Conservation (phyloP, 441 rosid species). For the Pelargonium exstipulatum region DNA sequence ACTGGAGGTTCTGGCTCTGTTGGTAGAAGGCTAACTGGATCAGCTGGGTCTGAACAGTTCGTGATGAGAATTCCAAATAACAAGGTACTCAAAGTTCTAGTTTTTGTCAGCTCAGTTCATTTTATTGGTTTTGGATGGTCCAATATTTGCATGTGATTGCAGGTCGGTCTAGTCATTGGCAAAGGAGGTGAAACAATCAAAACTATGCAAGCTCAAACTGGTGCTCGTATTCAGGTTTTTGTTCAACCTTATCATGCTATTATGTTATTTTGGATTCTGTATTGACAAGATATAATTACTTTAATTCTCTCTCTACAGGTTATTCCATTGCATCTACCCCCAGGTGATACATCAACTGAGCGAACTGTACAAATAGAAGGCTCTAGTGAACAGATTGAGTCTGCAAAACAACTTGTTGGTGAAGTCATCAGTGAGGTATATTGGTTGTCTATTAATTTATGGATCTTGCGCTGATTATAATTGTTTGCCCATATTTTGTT, state of each 20-base stretch:
- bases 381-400: constrained; percentile 79
- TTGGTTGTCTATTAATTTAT: constrained; percentile 30
- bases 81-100: constrained; percentile 44
- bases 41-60: constrained; percentile 66
- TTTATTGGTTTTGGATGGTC: constrained; percentile 15
- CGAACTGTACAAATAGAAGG: constrained; percentile 89
- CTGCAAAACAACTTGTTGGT: constrained; percentile 80
- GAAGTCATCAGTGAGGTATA: constrained; percentile 98
- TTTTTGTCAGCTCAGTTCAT: constrained; percentile 7
- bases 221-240: constrained; percentile 91
- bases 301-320: constrained; percentile 38
- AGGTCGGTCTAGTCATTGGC: constrained; percentile 98
- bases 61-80: constrained; percentile 75
- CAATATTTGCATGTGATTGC: constrained; percentile 28
- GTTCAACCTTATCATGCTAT: not conserved
- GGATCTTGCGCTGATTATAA: constrained; percentile 22
- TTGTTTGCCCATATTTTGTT: constrained; percentile 7
- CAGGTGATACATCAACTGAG: constrained; percentile 75
- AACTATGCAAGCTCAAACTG: constrained; percentile 85
- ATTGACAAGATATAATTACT: too few relatives aligned
- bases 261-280: too few relatives aligned
- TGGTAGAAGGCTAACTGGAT: constrained; percentile 69
- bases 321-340: constrained; percentile 90
- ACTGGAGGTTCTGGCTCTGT: constrained; percentile 76
- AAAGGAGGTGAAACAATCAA: constrained; percentile 98